A percentile compares a stretch with the other conserved stretches of the same genome.
Conservation (phyloP, 192 early-diverging fungal species). For the Entomortierella parvispora region DNA sequence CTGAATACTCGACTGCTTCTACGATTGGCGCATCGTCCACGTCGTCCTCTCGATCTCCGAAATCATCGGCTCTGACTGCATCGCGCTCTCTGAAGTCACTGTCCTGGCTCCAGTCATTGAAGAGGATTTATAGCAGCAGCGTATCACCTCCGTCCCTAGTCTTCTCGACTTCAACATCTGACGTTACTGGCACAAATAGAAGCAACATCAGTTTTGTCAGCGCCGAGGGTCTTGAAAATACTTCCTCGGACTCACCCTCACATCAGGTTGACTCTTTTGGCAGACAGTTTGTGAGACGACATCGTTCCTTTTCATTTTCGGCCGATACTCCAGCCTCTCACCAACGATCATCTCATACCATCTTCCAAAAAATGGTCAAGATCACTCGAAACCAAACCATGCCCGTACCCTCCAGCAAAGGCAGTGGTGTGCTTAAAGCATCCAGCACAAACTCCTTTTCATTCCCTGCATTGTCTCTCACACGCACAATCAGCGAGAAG, state of each 20-base stretch:
- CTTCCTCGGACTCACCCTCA: background rate
- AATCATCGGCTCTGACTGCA: too few species aligned
- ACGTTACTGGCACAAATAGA: background rate
- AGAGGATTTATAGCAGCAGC: too few species aligned
- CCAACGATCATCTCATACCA: background rate
- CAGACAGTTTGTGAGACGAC: background rate
- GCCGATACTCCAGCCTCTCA: background rate
- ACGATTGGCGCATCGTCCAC: background rate
- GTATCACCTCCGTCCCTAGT: background rate
- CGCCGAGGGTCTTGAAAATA: background rate
- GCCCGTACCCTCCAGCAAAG: constrained; percentile 1
- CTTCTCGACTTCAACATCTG: background rate
- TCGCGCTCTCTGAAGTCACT: too few species aligned
- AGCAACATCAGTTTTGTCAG: constrained; percentile 3
- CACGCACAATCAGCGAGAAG: constrained; percentile 1
- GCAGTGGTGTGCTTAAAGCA: background rate
- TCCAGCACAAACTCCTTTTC: constrained; percentile 24
- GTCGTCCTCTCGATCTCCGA: background rate
- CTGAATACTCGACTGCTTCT: background rate
- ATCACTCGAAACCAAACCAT: constrained; percentile 22
- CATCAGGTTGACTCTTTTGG: background rate
- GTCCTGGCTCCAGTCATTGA: constrained; percentile 1
- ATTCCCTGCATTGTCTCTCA: constrained; percentile 4
- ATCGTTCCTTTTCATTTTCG: constrained; percentile 5
- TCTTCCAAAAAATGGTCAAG: constrained; percentile 4